phyloP scores from a whole-genome alignment of 2,329 filamentous ascomycete genomes.

The Cladosporium sp. region DNA sequence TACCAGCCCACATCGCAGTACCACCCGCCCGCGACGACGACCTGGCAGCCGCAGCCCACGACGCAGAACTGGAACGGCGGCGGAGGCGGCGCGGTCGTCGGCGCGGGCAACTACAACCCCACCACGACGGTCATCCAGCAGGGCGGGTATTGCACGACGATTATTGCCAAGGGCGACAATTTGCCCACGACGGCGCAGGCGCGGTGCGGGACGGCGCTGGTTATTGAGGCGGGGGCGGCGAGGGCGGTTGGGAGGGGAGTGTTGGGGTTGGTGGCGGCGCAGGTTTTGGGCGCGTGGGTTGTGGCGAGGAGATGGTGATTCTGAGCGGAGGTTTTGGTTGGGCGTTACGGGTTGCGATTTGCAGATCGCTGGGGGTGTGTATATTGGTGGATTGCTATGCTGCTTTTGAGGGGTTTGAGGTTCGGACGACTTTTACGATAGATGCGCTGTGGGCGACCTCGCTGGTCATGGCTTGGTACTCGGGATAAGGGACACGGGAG shows the following conservation, averaged over 20 bases:
- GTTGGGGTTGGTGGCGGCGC: neutral
- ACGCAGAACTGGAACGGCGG: constrained; percentile 7
- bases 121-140: constrained; percentile 18
- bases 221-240: constrained; percentile 20
- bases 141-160: constrained; percentile 29
- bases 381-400: too few relatives aligned
- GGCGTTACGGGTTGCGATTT: constrained; percentile 19
- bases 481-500: too few relatives aligned
- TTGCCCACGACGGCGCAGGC: constrained; percentile 28
- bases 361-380: too few relatives aligned
- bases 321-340: neutral
- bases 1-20: constrained; percentile 16
- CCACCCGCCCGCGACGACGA: neutral
- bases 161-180: constrained; percentile 27
- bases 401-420: too few relatives aligned
- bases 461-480: too few relatives aligned
- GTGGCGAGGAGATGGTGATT: constrained; percentile 5
- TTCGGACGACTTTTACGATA: too few relatives aligned
- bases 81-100: neutral
- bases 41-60: constrained; percentile 17
- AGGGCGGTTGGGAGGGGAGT: constrained; percentile 3
- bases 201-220: constrained; percentile 32
- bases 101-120: constrained; percentile 16
- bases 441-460: too few relatives aligned
- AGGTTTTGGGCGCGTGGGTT: constrained; percentile 6